These are phyloP conservation scores for Tubosaeta sp. DNA, from an alignment of 768 basidiomycete species.

Conservation along the genomic window DNA sequence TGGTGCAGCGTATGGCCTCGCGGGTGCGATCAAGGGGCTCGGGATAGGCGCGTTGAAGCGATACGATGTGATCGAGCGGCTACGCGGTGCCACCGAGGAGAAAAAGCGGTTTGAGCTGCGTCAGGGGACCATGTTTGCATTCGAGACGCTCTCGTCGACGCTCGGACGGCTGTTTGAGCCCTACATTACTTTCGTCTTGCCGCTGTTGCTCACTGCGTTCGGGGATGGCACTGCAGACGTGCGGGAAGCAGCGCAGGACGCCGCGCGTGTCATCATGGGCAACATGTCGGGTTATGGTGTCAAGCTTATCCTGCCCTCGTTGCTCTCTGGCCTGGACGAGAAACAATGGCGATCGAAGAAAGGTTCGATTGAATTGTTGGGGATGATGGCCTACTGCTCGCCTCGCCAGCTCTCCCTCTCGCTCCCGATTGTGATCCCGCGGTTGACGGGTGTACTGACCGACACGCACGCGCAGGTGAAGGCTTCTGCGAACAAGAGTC, in stretches of 20 bases:
- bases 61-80: slow-evolving; percentile 67
- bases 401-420: slow-evolving; percentile 93
- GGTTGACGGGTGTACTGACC: slow-evolving; percentile 90
- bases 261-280: slow-evolving; percentile 91
- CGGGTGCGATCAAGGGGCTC: slow-evolving; percentile 88
- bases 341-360: slow-evolving; percentile 99
- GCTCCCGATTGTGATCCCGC: slow-evolving; percentile 92
- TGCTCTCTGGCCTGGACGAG: slow-evolving; percentile 90
- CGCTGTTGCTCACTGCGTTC: slow-evolving; percentile 76
- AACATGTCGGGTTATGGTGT: slow-evolving; percentile 93
- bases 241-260: slow-evolving; percentile 89
- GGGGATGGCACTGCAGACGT: slow-evolving; percentile 87
- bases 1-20: slow-evolving; percentile 96
- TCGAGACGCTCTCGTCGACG: slow-evolving; percentile 84
- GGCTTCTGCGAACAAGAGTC: slow-evolving; percentile 84
- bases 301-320: slow-evolving; percentile 87
- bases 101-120: slow-evolving; percentile 84
- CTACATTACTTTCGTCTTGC: slow-evolving; percentile 80
- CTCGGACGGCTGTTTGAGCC: slow-evolving; percentile 93
- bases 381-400: slow-evolving; percentile 98
- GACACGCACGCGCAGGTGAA: slow-evolving; percentile 98
- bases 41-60: slow-evolving; percentile 85
- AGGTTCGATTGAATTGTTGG: slow-evolving; percentile 93
- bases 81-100: slow-evolving; percentile 77
- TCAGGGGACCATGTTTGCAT: slow-evolving; percentile 92